These are phyloP conservation scores for Euphorbia peplus DNA, from an alignment of 345 rosid species.

Conservation along the genomic window DNA sequence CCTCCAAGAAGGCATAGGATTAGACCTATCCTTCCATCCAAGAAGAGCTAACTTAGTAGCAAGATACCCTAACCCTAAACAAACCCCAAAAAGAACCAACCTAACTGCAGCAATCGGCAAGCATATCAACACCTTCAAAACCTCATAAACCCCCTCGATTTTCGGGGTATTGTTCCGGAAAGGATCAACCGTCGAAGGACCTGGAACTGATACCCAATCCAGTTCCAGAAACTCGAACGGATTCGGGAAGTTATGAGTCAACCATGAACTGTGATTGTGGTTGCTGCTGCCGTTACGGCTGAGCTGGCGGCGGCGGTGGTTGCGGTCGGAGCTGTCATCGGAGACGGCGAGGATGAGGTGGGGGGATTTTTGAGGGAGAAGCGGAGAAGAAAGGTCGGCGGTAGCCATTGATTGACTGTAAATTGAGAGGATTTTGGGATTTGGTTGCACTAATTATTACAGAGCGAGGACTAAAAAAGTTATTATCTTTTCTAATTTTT, in stretches of 20 bases:
- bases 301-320: constrained; percentile 10
- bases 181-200: constrained; percentile 59
- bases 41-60: constrained; percentile 71
- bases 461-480: background rate
- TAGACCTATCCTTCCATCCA: constrained; percentile 84
- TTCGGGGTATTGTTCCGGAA: constrained; percentile 59
- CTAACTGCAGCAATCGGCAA: constrained; percentile 65
- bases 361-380: constrained; percentile 39
- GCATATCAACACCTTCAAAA: constrained; percentile 57
- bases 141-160: constrained; percentile 66
- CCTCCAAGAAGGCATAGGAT: constrained; percentile 91
- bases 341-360: constrained; percentile 47
- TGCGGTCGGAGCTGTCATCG: constrained; percentile 20
- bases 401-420: constrained; percentile 45
- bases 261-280: background rate
- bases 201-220: constrained; percentile 43
- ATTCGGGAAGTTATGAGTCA: constrained; percentile 20
- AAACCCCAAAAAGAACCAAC: constrained; percentile 58
- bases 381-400: constrained; percentile 50
- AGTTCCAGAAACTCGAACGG: constrained; percentile 65
- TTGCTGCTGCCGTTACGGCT: constrained; percentile 10
- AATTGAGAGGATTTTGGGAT: constrained; percentile 12
- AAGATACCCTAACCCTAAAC: constrained; percentile 57
- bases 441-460: background rate
- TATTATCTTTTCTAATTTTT: background rate